Evolutionary conservation across 1,139 yeast species (phyloP).

Genomic region (Torulaspora globosa): DNA sequence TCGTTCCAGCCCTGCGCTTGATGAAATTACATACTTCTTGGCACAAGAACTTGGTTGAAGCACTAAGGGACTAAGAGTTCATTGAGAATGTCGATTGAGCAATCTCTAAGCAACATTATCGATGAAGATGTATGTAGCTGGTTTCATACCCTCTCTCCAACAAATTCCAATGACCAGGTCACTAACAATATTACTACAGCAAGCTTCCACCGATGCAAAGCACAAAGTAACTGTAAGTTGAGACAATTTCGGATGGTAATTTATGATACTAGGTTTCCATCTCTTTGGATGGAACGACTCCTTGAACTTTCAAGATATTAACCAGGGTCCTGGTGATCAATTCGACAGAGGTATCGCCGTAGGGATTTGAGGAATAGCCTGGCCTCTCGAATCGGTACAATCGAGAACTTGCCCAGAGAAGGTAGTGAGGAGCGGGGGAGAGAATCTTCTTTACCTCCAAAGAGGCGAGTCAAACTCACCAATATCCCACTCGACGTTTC

Average conservation of each 20-base stretch:
- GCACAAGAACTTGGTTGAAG: neutral
- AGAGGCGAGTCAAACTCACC: slow-evolving; percentile 26
- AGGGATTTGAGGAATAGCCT: slow-evolving; percentile 35
- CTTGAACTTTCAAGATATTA: slow-evolving; percentile 1
- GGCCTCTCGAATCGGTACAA: slow-evolving; percentile 27
- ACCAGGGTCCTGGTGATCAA: slow-evolving; percentile 1
- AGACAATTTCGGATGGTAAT: neutral
- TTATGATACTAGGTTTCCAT: neutral
- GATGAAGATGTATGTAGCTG: slow-evolving; percentile 20
- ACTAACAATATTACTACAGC: neutral
- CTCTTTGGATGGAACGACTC: neutral
- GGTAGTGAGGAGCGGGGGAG: slow-evolving; percentile 7
- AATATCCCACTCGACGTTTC: slow-evolving; percentile 32
- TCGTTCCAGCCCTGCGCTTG: neutral
- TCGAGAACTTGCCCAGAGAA: slow-evolving; percentile 4
- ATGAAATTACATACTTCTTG: neutral
- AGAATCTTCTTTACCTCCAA: slow-evolving; percentile 16
- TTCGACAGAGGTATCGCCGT: slow-evolving; percentile 31
- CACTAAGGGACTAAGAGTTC: neutral
- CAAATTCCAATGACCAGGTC: neutral
- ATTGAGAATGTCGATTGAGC: slow-evolving; percentile 22
- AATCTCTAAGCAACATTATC: slow-evolving; percentile 18
- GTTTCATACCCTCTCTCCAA: neutral
- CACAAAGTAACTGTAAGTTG: slow-evolving; percentile 19
- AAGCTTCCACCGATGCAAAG: slow-evolving; percentile 13